A percentile compares a stretch with the other conserved stretches of the same genome.
phyloP scores from a whole-genome alignment of 2,329 filamentous ascomycete genomes.

The Purpureocillium lavendulum region DNA sequence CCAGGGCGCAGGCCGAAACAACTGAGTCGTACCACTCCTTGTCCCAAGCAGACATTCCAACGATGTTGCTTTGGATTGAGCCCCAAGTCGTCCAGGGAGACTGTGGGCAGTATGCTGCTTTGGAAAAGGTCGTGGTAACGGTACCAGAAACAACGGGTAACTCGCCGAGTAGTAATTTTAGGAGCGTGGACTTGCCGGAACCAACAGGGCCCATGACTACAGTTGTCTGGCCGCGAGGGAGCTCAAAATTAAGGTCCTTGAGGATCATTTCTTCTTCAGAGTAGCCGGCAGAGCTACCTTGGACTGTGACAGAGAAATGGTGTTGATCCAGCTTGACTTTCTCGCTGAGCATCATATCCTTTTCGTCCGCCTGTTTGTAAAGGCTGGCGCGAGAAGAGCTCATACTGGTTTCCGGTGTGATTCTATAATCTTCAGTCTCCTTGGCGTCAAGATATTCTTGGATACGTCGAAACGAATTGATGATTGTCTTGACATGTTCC shows the following conservation, averaged over 20 bases:
- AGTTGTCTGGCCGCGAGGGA: slow-evolving; percentile 9
- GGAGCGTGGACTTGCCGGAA: slow-evolving; percentile 14
- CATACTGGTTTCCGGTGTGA: background rate
- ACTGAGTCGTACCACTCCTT: slow-evolving; percentile 13
- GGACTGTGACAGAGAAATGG: background rate
- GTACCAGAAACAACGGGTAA: slow-evolving; percentile 9
- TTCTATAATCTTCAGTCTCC: slow-evolving; percentile 9
- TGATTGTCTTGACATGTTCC: slow-evolving; percentile 12
- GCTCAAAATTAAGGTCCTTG: slow-evolving; percentile 6
- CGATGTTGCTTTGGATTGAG: slow-evolving; percentile 15
- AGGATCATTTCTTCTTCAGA: slow-evolving; percentile 1
- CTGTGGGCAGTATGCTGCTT: slow-evolving; percentile 14
- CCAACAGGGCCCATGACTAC: slow-evolving; percentile 15
- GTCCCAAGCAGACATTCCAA: slow-evolving; percentile 10
- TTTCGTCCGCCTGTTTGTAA: background rate
- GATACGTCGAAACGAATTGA: slow-evolving; percentile 12
- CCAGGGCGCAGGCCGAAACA: slow-evolving; percentile 10
- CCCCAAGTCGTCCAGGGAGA: slow-evolving; percentile 15
- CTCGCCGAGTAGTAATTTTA: slow-evolving; percentile 14
- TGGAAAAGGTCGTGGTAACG: slow-evolving; percentile 4
- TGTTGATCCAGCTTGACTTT: background rate
- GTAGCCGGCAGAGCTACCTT: slow-evolving; percentile 7
- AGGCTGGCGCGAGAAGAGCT: slow-evolving; percentile 1
- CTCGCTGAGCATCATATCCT: background rate
- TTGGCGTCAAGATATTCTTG: slow-evolving; percentile 11